These are phyloP conservation scores for Ogataea nonfermentans DNA, from an alignment of 805 yeast species.

Conservation along the genomic window DNA sequence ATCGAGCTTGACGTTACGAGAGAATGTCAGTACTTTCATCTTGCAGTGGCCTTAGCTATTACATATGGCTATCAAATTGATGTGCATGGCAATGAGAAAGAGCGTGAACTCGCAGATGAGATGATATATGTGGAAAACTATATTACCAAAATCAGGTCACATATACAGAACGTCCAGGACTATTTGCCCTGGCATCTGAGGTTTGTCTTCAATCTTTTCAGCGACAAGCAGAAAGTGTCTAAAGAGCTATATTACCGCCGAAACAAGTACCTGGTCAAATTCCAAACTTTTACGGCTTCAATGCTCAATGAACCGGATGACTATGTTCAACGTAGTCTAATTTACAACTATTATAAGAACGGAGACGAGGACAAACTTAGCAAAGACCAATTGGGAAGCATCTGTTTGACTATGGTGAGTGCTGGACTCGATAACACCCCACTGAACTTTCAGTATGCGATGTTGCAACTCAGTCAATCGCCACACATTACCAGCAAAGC, in stretches of 20 bases:
- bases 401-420: slow-evolving; percentile 73
- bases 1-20: slow-evolving; percentile 41
- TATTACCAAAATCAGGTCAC: slow-evolving; percentile 58
- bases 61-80: slow-evolving; percentile 55
- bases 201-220: slow-evolving; percentile 16
- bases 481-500: slow-evolving; percentile 44
- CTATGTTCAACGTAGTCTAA: slow-evolving; percentile 21
- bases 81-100: slow-evolving; percentile 37
- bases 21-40: slow-evolving; percentile 48
- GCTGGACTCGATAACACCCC: slow-evolving; percentile 79
- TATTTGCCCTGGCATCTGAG: slow-evolving; percentile 46
- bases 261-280: slow-evolving; percentile 45
- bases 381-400: slow-evolving; percentile 48
- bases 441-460: slow-evolving; percentile 55
- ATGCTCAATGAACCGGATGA: slow-evolving; percentile 16
- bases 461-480: slow-evolving; percentile 56
- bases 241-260: slow-evolving; percentile 41
- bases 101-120: slow-evolving; percentile 44
- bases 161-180: slow-evolving; percentile 53
- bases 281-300: slow-evolving; percentile 32
- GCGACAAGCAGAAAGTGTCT: slow-evolving; percentile 17
- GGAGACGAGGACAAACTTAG: slow-evolving; percentile 25
- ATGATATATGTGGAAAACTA: slow-evolving; percentile 54
- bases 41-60: slow-evolving; percentile 47
- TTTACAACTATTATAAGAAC: slow-evolving; percentile 27